phyloP scores from a whole-genome alignment of 2,329 filamentous ascomycete species.

The Talaromyces pinophilus region DNA sequence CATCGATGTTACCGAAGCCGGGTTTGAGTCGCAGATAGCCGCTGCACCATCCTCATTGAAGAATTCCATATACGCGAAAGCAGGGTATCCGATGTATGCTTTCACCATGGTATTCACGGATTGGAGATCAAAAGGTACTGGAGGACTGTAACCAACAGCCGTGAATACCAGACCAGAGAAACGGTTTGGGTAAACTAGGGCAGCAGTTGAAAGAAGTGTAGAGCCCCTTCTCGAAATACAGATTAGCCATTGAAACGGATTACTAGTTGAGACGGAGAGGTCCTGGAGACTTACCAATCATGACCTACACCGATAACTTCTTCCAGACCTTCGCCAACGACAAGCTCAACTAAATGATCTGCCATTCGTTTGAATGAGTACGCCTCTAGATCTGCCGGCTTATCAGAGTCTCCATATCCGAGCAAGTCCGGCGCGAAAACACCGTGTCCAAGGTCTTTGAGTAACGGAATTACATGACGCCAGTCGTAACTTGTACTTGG shows the following conservation, averaged over 20 bases:
- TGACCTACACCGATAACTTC: constrained; percentile 31
- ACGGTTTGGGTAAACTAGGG: neutral
- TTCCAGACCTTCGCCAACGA: constrained; percentile 31
- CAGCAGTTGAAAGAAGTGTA: constrained; percentile 12
- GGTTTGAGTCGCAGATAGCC: neutral
- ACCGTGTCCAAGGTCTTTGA: constrained; percentile 44
- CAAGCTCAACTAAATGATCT: constrained; percentile 37
- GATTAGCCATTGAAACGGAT: neutral
- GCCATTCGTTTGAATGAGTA: constrained; percentile 39
- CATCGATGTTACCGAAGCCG: constrained; percentile 14
- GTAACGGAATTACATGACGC: constrained; percentile 40
- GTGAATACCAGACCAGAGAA: constrained; percentile 18
- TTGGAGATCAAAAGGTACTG: constrained; percentile 4
- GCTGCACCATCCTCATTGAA: constrained; percentile 19
- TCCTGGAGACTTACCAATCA: constrained; percentile 23
- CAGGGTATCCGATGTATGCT: constrained; percentile 12
- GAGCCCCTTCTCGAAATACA: constrained; percentile 3
- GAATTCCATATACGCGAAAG: constrained; percentile 15
- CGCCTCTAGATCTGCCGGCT: constrained; percentile 30
- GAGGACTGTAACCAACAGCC: constrained; percentile 13
- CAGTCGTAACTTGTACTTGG: constrained; percentile 52
- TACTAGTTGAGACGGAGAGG: neutral
- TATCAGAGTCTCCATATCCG: constrained; percentile 41
- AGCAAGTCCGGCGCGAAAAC: constrained; percentile 48
- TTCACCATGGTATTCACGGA: constrained; percentile 1